Base-by-base conservation (phyloP, 2,329 filamentous ascomycete genomes). In the Fusarium torulosum region DNA sequence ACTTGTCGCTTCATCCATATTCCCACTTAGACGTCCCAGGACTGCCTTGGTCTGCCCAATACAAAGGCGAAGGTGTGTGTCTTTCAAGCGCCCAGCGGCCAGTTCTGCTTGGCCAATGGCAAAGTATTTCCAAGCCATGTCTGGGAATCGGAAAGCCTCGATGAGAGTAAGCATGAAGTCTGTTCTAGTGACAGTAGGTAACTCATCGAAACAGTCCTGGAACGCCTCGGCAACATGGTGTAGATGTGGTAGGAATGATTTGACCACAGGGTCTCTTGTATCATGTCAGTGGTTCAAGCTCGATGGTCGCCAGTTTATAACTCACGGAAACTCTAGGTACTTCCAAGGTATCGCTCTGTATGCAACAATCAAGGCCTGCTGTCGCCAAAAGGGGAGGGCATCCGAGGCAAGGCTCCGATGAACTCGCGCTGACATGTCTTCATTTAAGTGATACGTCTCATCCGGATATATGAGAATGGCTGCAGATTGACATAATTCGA, bases 51-150 rank as follows among this genome's bases (percentile, higher is more conserved):
- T 62, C 27, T 71, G 66, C n/a, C 63, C 53, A 13, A 71, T 63
- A 27, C 66, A 63, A 25, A 53, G 61, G 19, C 63, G 69, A 46
- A 70, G 55, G 40, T 72, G 67, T 3, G 49, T 50, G 15, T 72
- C 60, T 25, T 72, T 67, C 14, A 71, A 46, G 6, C 59, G 69
- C 15, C 53, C 59, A 14, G 63, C 49, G 38, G 54, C 63, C 49
- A 57, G 19, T 25, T 71, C 66, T 23, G 69, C 69, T 27, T 68
- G 63, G 1, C 53, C 53, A 19, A 71, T 52, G 3, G 63, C 56
- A 31, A 72, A 71, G 38, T 71, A 69, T 25, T 67, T 72, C 69
- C 69, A 72, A 20, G 63, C 63, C 63, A 72, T 70, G n/a, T 54
- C 57, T 20, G 69, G 69, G 27, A 71, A 70, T 9, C 69, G 56